Percentiles rank a stretch among this genome's conserved stretches.
These are phyloP conservation scores for Alternaria consortialis DNA, from an alignment of 2,329 filamentous ascomycete genomes.

Conservation along the genomic window DNA sequence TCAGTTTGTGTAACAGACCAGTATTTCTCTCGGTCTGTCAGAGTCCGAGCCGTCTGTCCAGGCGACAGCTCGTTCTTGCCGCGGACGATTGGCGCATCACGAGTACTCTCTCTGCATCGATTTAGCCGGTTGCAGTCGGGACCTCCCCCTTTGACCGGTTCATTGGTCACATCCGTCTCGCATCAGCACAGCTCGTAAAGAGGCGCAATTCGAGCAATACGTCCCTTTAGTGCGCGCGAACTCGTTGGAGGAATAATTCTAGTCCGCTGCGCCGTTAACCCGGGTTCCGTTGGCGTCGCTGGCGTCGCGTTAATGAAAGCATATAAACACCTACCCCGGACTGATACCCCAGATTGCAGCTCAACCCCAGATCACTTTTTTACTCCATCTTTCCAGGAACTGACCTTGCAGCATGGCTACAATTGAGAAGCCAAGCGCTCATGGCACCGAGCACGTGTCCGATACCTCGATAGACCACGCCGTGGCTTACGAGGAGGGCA, in stretches of 20 bases:
- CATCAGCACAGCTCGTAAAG: neutral
- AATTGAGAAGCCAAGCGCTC: slow-evolving; percentile 23
- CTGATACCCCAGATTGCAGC: slow-evolving; percentile 14
- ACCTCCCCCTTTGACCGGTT: neutral
- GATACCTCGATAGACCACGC: slow-evolving; percentile 22
- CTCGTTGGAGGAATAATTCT: slow-evolving; percentile 14
- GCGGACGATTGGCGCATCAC: slow-evolving; percentile 1
- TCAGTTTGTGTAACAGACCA: neutral
- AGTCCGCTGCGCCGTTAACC: slow-evolving; percentile 8
- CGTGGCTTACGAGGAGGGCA: slow-evolving; percentile 32
- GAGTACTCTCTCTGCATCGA: neutral
- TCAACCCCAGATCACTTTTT: slow-evolving; percentile 11
- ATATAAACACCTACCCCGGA: slow-evolving; percentile 15
- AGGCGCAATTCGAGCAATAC: neutral
- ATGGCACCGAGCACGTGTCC: slow-evolving; percentile 21
- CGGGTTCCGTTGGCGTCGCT: neutral
- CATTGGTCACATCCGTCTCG: slow-evolving; percentile 3
- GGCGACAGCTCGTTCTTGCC: too few relatives aligned
- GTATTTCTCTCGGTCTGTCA: neutral
- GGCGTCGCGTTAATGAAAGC: neutral
- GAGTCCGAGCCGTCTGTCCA: neutral
- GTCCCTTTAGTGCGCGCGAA: neutral
- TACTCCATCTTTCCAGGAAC: neutral
- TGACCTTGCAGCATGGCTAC: slow-evolving; percentile 23
- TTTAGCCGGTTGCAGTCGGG: slow-evolving; percentile 15